Evolutionary conservation across 345 rosid genomes (phyloP).

Genomic region (Camelina hispida): DNA sequence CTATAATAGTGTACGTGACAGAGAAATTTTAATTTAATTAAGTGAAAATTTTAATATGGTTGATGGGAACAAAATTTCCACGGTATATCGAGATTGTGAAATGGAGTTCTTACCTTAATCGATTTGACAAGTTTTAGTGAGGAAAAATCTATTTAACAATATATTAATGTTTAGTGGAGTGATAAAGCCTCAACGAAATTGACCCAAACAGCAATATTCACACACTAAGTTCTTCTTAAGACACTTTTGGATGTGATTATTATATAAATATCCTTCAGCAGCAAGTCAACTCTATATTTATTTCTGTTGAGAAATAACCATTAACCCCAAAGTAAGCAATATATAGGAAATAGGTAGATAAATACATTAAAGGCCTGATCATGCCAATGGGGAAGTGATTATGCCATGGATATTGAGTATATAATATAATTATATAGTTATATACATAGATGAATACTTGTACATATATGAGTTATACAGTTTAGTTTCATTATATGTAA

Average conservation of each 20-base stretch:
- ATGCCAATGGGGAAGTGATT: background rate
- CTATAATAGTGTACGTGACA: conserved; percentile 2
- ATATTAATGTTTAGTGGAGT: conserved; percentile 41
- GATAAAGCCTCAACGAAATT: conserved; percentile 28
- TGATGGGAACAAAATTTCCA: conserved; percentile 29
- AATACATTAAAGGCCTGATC: conserved; percentile 5
- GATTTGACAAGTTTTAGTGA: conserved; percentile 42
- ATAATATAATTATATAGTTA: background rate
- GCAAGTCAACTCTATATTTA: conserved; percentile 39
- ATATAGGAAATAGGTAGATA: background rate
- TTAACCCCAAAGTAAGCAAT: conserved; percentile 33
- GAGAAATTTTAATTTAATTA: conserved; percentile 9
- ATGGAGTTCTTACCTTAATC: conserved; percentile 42
- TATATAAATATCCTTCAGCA: conserved; percentile 27
- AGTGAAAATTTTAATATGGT: conserved; percentile 12
- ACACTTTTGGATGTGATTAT: conserved; percentile 31
- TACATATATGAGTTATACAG: no score
- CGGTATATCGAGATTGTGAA: conserved; percentile 23
- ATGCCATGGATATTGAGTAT: conserved; percentile 16
- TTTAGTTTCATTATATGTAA: background rate
- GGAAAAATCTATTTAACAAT: conserved; percentile 23
- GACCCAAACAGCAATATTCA: conserved; percentile 29
- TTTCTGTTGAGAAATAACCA: conserved; percentile 31
- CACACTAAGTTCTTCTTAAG: conserved; percentile 28
- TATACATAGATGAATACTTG: no score